phyloP scores from a whole-genome alignment of 73 alveolate species.

The Paramecium caudatum region DNA sequence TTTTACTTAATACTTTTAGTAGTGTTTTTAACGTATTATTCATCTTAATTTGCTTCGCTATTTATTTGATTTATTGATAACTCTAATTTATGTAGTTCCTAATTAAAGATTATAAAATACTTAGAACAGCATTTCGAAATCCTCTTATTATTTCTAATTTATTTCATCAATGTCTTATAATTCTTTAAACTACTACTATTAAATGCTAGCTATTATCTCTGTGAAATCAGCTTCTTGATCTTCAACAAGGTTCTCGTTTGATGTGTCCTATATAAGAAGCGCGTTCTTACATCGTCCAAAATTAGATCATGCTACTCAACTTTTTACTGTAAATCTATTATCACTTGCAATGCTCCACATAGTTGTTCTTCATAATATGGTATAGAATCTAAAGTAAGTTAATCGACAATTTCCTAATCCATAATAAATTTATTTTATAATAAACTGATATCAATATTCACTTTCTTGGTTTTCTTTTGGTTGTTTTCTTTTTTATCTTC shows the following conservation, averaged over 20 bases:
- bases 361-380: slow-evolving; percentile 60
- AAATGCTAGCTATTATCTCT: not conserved
- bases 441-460: slow-evolving; percentile 23
- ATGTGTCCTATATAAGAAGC: not conserved
- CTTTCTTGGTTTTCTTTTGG: slow-evolving; percentile 41
- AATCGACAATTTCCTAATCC: slow-evolving; percentile 67
- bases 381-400: slow-evolving; percentile 41
- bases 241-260: not conserved
- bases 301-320: slow-evolving; percentile 35
- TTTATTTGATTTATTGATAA: not conserved
- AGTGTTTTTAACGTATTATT: slow-evolving; percentile 2
- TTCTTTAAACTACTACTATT: slow-evolving; percentile 6
- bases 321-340: slow-evolving; percentile 14
- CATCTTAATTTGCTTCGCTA: slow-evolving; percentile 9
- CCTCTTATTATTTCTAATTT: not conserved
- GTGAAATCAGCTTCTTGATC: not conserved
- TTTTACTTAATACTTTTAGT: not conserved
- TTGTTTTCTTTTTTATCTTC: not conserved
- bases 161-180: slow-evolving; percentile 25
- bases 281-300: not conserved
- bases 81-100: slow-evolving; percentile 53
- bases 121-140: not conserved
- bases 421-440: not conserved
- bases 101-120: not conserved
- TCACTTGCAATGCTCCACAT: slow-evolving; percentile 38